Evolutionary conservation across 768 basidiomycete genomes (phyloP).

Genomic region (Naganishia randhawae): DNA sequence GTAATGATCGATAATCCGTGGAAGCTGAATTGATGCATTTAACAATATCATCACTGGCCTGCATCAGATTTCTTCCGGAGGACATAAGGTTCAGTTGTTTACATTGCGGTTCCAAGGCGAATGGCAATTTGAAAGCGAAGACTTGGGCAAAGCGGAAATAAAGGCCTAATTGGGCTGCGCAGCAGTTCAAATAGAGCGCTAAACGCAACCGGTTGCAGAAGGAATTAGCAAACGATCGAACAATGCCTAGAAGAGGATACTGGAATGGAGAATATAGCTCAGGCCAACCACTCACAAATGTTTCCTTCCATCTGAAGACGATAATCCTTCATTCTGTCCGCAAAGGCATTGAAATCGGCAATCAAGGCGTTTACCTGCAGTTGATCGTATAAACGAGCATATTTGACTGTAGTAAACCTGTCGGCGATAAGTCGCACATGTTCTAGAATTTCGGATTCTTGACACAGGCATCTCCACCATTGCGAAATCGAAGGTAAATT

Average conservation of each 20-base stretch:
- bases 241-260: too few relatives aligned
- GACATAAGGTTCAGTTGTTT: not conserved
- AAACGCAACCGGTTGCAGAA: not conserved
- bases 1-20: not conserved
- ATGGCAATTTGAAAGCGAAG: not conserved
- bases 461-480: not conserved
- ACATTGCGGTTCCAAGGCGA: not conserved
- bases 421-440: not conserved
- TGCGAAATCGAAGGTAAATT: not conserved
- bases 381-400: constrained; percentile 10
- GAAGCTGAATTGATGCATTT: not conserved
- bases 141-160: constrained; percentile 12
- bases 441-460: constrained; percentile 9
- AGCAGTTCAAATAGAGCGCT: constrained; percentile 3
- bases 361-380: constrained; percentile 3
- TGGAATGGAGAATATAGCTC: too few relatives aligned
- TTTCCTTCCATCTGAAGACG: not conserved
- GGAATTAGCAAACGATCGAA: too few relatives aligned
- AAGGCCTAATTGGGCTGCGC: constrained; percentile 5
- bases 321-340: not conserved
- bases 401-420: not conserved
- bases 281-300: not conserved
- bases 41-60: not conserved
- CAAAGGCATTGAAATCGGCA: not conserved
- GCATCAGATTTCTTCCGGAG: not conserved